Evolutionary conservation across 108 stramenopile genomes (phyloP), one percentile per base, ranked within the genome.

Genomic region (Cylindrotheca closterium): DNA sequence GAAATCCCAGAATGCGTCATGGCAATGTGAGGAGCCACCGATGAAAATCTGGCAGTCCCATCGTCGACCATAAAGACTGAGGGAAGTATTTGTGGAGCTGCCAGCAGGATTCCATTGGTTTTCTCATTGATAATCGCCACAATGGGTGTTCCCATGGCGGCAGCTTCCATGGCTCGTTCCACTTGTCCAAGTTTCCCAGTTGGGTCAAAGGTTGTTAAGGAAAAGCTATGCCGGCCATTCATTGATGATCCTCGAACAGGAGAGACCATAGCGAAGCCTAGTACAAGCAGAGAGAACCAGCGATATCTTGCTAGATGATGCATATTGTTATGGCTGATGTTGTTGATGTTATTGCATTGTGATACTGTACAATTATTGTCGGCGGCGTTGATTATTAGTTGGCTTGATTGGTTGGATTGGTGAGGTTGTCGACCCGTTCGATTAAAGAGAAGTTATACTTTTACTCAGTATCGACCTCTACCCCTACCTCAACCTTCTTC

Each of bases 121-220:
- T 58, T 50, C 51, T 57, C 27, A 3, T 15, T 60, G 28, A 75
- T 68, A 15, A 81, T 45, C 0, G 81, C 89, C 5, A 93, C 73
- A 10, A 93, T 58, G 0, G 92, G 92, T 28, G 81, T 63, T 15
- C 92, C 92, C 56, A 85, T 15, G 26, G 77, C 67, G 8, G 92
- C 74, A 0, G 92, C 92, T 33, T 78, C 72, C 19, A 68, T 46
- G 42, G 98, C 96, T 24, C 95, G 85, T 65, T 96, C 96, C 21
- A 99, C 96, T 78, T 98, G 97, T 56, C 86, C 79, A 28, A 99
- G 77, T 73, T 89, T 88, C 17, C 98, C 98, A 2, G 80, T 75
- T 23, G 89, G 80, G 56, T 92, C 84, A 69, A 99, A 99, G 22
- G 98, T 99, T 0, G 98, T 93, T 28, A 99, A 76, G 5, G 96